Base-by-base conservation (phyloP, 106 monocot genomes). In the Acorus calamus region DNA sequence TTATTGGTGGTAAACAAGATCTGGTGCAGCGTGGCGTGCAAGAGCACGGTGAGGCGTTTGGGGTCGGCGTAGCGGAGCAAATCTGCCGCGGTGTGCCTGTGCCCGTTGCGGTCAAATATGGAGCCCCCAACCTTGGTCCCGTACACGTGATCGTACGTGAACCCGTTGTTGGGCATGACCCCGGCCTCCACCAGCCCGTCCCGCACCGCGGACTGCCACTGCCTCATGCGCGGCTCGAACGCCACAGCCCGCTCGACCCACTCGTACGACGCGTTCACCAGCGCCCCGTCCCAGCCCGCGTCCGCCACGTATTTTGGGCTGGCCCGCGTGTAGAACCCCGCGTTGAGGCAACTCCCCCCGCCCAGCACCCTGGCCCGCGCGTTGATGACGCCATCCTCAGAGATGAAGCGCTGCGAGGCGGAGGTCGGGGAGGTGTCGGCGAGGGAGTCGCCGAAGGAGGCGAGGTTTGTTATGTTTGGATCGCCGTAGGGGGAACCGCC, bases 101-200 rank as follows among this genome's bases (percentile, higher is more conserved):
- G 53, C 0, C 84, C 89, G 2, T 62, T 42, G 1, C 6, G 0
- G 46, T 89, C 89, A 44, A 89, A 89, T 7, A 81, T 84, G 8
- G 79, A 76, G 11, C 89, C 89, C 0, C 89, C 89, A 4, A 84
- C 62, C 74, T 84, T 89, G 6, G 84, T 84, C 6, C 89, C 89
- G 9, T 61, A 61, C 1, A 84, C 3, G 49, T 89, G 89, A 42
- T 89, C 89, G n/a, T 65, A 79, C 0, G 89, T 89, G 63, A 79
- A 84, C n/a, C 84, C 89, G 6, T 84, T 84, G 61, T 68, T 71
- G n/a, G 89, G 89, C 13, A 47, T 63, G 14, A 84, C 69, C 2
- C 84, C 87, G 50, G 52, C 81, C 61, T 86, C 80, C 60, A 91
- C 50, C 6, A 91, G 65, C 28, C 83, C 86, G 50, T 91, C 78